Evolutionary conservation across 148 eudicot genomes (phyloP).

Genomic region (Drosera capensis): DNA sequence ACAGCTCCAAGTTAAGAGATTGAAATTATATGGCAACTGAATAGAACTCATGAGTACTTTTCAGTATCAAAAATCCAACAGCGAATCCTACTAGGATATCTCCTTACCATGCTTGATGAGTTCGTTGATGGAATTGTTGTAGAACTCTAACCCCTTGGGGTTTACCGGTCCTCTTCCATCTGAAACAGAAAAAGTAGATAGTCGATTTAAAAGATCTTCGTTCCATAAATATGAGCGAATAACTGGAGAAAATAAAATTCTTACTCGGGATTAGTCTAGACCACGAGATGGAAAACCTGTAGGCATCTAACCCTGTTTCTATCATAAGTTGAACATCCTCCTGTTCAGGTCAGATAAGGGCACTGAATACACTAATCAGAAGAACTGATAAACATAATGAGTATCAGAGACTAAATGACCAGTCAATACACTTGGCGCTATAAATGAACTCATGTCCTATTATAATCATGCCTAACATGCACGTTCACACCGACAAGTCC

Average conservation of each 20-base stretch:
- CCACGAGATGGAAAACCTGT: conserved; percentile 62
- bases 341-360: conserved; percentile 16
- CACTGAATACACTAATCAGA: too few species aligned
- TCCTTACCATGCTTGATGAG: conserved; percentile 15
- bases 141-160: conserved; percentile 28
- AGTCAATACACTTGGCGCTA: too few species aligned
- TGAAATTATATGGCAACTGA: too few species aligned
- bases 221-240: background rate
- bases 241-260: background rate
- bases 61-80: too few species aligned
- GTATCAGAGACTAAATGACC: background rate
- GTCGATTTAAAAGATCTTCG: background rate
- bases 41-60: too few species aligned
- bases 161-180: conserved; percentile 37
- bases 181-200: conserved; percentile 4
- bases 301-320: conserved; percentile 55
- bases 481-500: too few species aligned
- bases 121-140: conserved; percentile 42
- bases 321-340: conserved; percentile 55
- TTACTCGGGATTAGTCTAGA: conserved; percentile 61
- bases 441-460: too few species aligned
- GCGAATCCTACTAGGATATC: background rate
- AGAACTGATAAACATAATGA: background rate
- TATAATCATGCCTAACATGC: too few species aligned
- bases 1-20: too few species aligned